phyloP scores from a whole-genome alignment of 306 rosid genomes.

The Lupinus albus region DNA sequence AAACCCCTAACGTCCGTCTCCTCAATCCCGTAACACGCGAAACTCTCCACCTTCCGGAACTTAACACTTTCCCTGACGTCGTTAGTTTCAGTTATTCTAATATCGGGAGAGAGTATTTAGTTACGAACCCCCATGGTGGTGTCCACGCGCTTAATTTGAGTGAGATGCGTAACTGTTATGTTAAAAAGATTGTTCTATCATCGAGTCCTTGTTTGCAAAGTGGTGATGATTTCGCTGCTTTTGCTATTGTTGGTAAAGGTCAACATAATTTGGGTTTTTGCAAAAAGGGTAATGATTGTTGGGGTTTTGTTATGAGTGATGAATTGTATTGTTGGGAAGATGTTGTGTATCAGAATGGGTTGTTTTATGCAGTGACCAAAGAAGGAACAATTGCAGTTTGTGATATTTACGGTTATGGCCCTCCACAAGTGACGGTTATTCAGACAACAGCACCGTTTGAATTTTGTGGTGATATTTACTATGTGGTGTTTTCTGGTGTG shows the following conservation, averaged over 20 bases:
- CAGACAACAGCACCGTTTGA: neutral
- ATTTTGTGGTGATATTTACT: constrained; percentile 54
- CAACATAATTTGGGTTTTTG: constrained; percentile 51
- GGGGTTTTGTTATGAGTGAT: constrained; percentile 49
- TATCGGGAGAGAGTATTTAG: constrained; percentile 60
- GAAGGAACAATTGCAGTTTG: constrained; percentile 56
- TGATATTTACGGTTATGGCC: constrained; percentile 37
- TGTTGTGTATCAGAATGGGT: constrained; percentile 40
- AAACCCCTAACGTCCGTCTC: constrained; percentile 57
- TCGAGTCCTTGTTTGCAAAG: constrained; percentile 40
- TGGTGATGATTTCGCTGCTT: constrained; percentile 41
- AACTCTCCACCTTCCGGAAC: constrained; percentile 58
- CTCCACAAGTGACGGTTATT: constrained; percentile 43
- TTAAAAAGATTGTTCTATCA: constrained; percentile 61
- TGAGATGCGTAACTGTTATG: constrained; percentile 59
- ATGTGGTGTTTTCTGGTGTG: constrained; percentile 52
- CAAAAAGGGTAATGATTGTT: constrained; percentile 46
- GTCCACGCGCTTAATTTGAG: constrained; percentile 42
- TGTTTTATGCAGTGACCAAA: constrained; percentile 64
- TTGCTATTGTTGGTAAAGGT: constrained; percentile 57
- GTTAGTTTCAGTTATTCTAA: constrained; percentile 52
- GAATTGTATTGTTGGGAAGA: constrained; percentile 58
- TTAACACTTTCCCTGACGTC: constrained; percentile 65
- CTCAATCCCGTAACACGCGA: constrained; percentile 61
- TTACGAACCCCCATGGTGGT: constrained; percentile 41